Evolutionary conservation across 495 filamentous ascomycete genomes (phyloP), one percentile per base, ranked within the genome.

Genomic region (Lepraria neglecta): DNA sequence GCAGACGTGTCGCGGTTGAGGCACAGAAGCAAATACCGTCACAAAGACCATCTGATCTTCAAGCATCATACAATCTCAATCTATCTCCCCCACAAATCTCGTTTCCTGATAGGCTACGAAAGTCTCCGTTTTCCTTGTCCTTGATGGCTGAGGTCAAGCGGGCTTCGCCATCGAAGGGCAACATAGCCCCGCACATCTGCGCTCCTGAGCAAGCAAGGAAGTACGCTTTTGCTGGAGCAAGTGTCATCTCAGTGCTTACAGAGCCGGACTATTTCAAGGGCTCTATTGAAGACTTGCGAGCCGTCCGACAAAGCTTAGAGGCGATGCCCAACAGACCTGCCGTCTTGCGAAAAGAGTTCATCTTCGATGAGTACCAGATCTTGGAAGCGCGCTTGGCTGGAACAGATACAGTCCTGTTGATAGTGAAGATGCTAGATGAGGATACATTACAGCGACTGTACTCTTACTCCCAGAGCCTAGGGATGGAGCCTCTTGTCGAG

Each of bases 231-330:
- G 91, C 95, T 15, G 95, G 94, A 24, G 95, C 94, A 30, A 96
- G 92, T 66, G 88, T 95, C 33, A 97, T 98, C 66, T 97, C 92
- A 12, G 95, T 99, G 14, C 83, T 99, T 57, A 99, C 94, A 0
- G 94, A 99, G 73, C 94, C 94, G 0, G 87, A 97, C 67, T 99
- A 91, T 91, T 99, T 99, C 77, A 97, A 97, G 73, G 94, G 94
- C 33, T 92, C 87, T 65, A 90, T 97, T 56, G 94, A 99, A 57
- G 94, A 99, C 70, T 77, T 99, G 42, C 86, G 90, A 50, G 83
- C 87, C 58, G 94, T 96, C 31, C 85, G 94, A 14, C 89, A 91
- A 71, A 90, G 88, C 47, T 77, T 99, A 17, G 85, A 91, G 64
- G 89, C 88, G 12, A 89, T 97, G 82, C 85, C 88, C 0, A 94